A percentile compares a stretch with the other conserved stretches of the same genome.
Conservation (phyloP, 2,329 filamentous ascomycete species). For the Trichoderma harzianum region DNA sequence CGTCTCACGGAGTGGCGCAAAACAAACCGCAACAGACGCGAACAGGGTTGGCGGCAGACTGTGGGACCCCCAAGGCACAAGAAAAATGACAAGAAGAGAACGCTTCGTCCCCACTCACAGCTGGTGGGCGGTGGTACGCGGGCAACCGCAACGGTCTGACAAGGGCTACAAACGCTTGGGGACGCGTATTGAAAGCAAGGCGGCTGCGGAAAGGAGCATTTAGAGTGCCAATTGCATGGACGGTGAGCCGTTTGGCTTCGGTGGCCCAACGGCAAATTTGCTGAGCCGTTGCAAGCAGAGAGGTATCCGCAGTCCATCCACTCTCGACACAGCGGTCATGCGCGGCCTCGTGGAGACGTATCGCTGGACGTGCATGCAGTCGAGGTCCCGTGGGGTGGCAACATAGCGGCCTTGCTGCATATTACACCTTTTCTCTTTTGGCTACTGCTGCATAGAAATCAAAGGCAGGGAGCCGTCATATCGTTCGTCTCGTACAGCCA, state of each 20-base stretch:
- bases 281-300: background rate
- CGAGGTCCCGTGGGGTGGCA: conserved; percentile 30
- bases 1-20: conserved; percentile 9
- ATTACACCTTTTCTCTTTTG: background rate
- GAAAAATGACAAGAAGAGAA: conserved; percentile 3
- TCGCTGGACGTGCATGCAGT: conserved; percentile 31
- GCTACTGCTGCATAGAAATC: background rate
- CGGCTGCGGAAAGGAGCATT: background rate
- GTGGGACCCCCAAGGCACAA: background rate
- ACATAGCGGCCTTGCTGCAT: background rate
- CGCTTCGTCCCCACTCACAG: conserved; percentile 1
- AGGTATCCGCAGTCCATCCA: background rate
- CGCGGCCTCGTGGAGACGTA: conserved; percentile 9
- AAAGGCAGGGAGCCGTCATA: background rate
- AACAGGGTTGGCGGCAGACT: conserved; percentile 15
- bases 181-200: background rate
- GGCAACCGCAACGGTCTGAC: background rate
- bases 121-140: conserved; percentile 1
- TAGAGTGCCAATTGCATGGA: background rate
- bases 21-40: conserved; percentile 15
- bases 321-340: conserved; percentile 12
- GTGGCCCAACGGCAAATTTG: background rate
- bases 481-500: conserved; percentile 4
- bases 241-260: background rate
- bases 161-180: background rate